Base-by-base conservation (phyloP, 2,329 filamentous ascomycete genomes). In the Cercospora berteroae region DNA sequence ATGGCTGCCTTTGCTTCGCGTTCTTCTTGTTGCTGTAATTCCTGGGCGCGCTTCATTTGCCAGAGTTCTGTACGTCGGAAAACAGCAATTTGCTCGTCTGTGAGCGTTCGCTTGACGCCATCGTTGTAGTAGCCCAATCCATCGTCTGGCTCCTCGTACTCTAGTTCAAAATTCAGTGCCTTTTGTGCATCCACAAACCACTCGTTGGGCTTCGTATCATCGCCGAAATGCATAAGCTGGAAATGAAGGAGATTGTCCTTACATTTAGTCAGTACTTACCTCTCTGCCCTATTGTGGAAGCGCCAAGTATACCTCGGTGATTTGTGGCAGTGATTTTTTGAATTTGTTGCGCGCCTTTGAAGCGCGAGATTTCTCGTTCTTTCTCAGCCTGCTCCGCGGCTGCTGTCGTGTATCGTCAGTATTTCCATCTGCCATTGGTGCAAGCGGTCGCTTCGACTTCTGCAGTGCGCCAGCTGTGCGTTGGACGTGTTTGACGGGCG, bases 41-140 rank as follows among this genome's bases (percentile, higher is more conserved):
- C 63, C 36, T 71, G 60, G 44, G 84, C 82, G 69, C 87, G 87
- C 27, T 91, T 82, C 44, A 96, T 81, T 12, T 87, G 80, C 75
- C 95, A 89, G 23, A 96, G 86, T 79, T 98, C 94, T 2, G 91
- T 94, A 76, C 96, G 92, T 69, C 94, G 86, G 77, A 97, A 97
- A 69, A 97, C 94, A 63, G 88, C 87, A 72, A 97, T 92, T 81
- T 97, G 92, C 73, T 93, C 91, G 75, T 97, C 92, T 9, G 94
- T 97, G 74, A 98, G 83, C 18, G 93, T 97, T 48, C 94, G 90
- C 77, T 95, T 95, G 69, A 89, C 87, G 3, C 94, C 94, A 75
- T 98, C 94, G 0, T 86, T 80, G 73, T 98, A 98, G 79, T 92
- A 94, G 18, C 93, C 94, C 16, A 97, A 82, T 0, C 81, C 90